Base-by-base conservation (phyloP, 2,329 filamentous ascomycete species). In the Achaetomium macrosporum region DNA sequence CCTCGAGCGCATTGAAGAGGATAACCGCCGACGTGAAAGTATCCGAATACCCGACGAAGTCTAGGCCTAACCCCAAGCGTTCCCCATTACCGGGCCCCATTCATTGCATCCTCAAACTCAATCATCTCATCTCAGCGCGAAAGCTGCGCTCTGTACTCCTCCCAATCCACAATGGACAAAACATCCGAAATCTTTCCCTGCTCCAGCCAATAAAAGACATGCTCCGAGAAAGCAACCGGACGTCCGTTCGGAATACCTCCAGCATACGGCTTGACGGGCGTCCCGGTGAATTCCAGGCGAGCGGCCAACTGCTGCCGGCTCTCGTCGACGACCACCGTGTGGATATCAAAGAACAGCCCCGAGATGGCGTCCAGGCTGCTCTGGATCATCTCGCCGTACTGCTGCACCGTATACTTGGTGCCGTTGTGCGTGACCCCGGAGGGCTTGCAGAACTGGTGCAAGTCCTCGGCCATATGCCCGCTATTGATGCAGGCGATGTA, bases 191-290 rank as follows among this genome's bases (percentile, higher is more conserved):
- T 62, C 53, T 53, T 59, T 2, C 60, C 57, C n/a, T 51, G 36
- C 11, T 61, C 59, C 15, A 62, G 50, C 60, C 59, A 61, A 35
- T 62, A 62, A n/a, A 62, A 58, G 9, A 55, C 60, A 44, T 59
- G 59, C 36, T 62, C 59, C 3, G 57, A 47, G 42, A 60, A 62
- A 5, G 43, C 37, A 3, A 62, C 60, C 15, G 47, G 25, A 6
- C 51, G 41, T 5, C 60, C 60, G 11, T 53, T 59, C 4, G 60
- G 60, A 5, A 52, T 37, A 0, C 39, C 60, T 17, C 58, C 54
- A 13, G 51, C 53, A 29, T 47, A 59, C 4, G 49, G 44, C 31
- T 58, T 60, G 17, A 57, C 51, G 2, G 60, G 60, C 6, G 56
- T 55, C 7, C 60, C 59, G 3, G 43, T 44, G 33, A 62, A 62